Conservation (phyloP, 805 yeast genomes). For the Candida rishiriensis region DNA sequence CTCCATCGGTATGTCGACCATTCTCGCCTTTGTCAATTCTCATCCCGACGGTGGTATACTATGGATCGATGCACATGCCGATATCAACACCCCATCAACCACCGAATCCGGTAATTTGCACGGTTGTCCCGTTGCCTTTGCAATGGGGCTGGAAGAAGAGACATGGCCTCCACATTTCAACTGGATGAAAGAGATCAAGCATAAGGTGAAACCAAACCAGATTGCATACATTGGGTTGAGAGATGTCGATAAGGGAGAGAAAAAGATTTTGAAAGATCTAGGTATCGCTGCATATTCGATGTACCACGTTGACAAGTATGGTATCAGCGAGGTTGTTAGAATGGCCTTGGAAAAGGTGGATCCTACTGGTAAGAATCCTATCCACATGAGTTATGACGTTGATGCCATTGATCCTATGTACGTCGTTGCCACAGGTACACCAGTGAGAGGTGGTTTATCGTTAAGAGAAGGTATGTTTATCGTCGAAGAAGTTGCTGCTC, state of each 20-base stretch:
- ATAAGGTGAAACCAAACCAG: constrained; percentile 60
- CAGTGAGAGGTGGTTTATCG: constrained; percentile 94
- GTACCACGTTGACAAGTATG: constrained; percentile 94
- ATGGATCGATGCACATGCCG: constrained; percentile 99
- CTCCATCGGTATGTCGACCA: constrained; percentile 91
- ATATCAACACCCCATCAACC: constrained; percentile 81
- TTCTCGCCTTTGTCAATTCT: constrained; percentile 72
- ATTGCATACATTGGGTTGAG: constrained; percentile 92
- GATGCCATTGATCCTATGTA: constrained; percentile 94
- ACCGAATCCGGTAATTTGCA: constrained; percentile 89
- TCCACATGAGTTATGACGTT: constrained; percentile 90
- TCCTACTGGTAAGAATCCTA: constrained; percentile 65
- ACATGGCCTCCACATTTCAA: constrained; percentile 66
- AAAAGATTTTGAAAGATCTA: constrained; percentile 61
- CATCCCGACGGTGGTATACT: constrained; percentile 85
- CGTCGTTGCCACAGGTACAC: constrained; percentile 97
- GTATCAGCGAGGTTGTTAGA: constrained; percentile 85
- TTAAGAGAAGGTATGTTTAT: constrained; percentile 90
- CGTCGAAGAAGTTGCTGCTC: constrained; percentile 86
- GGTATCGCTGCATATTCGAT: constrained; percentile 84
- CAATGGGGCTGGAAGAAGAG: constrained; percentile 72
- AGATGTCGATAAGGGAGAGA: constrained; percentile 88
- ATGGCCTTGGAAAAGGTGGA: constrained; percentile 81
- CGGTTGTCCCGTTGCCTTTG: constrained; percentile 93
- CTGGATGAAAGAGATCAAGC: constrained; percentile 57